Evolutionary conservation across 2,329 filamentous ascomycete species (phyloP).

Genomic region (Furcasterigmium furcatum): DNA sequence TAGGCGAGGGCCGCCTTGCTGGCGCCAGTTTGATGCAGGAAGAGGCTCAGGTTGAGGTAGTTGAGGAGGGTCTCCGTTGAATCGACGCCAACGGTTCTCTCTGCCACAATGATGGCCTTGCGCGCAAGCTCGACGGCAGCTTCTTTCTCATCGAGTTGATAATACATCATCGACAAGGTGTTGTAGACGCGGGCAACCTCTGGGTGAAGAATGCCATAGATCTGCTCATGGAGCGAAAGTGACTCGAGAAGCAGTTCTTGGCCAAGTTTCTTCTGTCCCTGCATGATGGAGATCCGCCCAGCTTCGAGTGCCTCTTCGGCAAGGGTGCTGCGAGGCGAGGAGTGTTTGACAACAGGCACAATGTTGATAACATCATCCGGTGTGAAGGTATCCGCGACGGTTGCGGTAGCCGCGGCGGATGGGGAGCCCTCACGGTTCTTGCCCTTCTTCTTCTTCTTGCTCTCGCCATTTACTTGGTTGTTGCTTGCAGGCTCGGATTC

Average conservation of each 20-base stretch:
- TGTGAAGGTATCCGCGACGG: slow-evolving; percentile 60
- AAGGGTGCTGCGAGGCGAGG: slow-evolving; percentile 82
- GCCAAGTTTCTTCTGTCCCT: slow-evolving; percentile 92
- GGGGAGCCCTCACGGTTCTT: slow-evolving; percentile 56
- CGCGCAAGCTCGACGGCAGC: slow-evolving; percentile 91
- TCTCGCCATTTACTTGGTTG: slow-evolving; percentile 38
- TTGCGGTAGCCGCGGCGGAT: slow-evolving; percentile 37
- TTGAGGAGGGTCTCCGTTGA: slow-evolving; percentile 90
- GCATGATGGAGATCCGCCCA: slow-evolving; percentile 91
- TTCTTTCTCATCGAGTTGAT: slow-evolving; percentile 96
- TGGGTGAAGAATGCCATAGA: slow-evolving; percentile 94
- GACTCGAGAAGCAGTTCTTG: slow-evolving; percentile 96
- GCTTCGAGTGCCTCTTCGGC: slow-evolving; percentile 96
- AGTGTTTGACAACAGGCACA: slow-evolving; percentile 94
- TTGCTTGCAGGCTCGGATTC: slow-evolving; percentile 26
- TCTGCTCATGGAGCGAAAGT: slow-evolving; percentile 93
- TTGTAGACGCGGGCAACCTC: slow-evolving; percentile 96
- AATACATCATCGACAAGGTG: slow-evolving; percentile 92
- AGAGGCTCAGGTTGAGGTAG: slow-evolving; percentile 93
- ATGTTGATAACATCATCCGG: slow-evolving; percentile 88
- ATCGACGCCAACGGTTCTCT: slow-evolving; percentile 90
- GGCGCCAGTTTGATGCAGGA: slow-evolving; percentile 89
- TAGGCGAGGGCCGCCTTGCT: slow-evolving; percentile 85
- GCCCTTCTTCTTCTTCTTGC: slow-evolving; percentile 61
- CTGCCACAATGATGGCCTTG: slow-evolving; percentile 94